Percentiles rank a stretch among this genome's conserved stretches.
Conservation (phyloP, 306 rosid species). For the Vicia sativa region DNA sequence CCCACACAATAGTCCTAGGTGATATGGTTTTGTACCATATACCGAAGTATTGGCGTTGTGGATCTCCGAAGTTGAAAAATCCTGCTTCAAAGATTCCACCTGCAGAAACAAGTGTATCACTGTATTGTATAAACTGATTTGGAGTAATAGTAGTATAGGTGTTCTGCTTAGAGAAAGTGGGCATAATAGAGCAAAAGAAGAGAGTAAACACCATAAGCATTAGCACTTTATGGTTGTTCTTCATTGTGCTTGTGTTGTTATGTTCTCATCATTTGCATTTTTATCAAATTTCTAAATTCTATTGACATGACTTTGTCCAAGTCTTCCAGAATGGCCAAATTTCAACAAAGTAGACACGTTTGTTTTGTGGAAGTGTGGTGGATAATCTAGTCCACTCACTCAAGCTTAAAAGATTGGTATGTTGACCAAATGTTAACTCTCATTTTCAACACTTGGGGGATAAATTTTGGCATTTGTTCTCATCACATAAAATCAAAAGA, state of each 20-base stretch:
- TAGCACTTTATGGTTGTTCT: too few species aligned
- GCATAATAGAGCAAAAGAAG: not conserved
- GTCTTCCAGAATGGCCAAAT: too few species aligned
- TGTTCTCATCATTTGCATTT: not conserved
- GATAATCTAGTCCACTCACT: too few species aligned
- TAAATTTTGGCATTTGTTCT: too few species aligned
- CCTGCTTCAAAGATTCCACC: slow-evolving; percentile 22
- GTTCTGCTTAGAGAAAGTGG: not conserved
- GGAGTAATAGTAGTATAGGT: not conserved
- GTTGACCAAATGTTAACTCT: too few species aligned
- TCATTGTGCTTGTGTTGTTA: too few species aligned
- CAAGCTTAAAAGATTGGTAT: too few species aligned
- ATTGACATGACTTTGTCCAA: not conserved
- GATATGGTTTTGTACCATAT: slow-evolving; percentile 12
- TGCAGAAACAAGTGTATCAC: slow-evolving; percentile 1
- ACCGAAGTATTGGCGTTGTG: slow-evolving; percentile 17
- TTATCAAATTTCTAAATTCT: not conserved
- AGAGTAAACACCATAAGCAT: not conserved
- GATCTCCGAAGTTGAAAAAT: slow-evolving; percentile 6
- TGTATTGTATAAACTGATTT: not conserved
- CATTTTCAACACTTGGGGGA: too few species aligned
- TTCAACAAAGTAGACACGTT: too few species aligned
- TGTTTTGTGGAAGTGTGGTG: too few species aligned
- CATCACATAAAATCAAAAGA: too few species aligned
- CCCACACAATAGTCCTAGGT: slow-evolving; percentile 13